These are phyloP conservation scores for Termitomyces sp. DNA, from an alignment of 768 basidiomycete species.

Conservation along the genomic window DNA sequence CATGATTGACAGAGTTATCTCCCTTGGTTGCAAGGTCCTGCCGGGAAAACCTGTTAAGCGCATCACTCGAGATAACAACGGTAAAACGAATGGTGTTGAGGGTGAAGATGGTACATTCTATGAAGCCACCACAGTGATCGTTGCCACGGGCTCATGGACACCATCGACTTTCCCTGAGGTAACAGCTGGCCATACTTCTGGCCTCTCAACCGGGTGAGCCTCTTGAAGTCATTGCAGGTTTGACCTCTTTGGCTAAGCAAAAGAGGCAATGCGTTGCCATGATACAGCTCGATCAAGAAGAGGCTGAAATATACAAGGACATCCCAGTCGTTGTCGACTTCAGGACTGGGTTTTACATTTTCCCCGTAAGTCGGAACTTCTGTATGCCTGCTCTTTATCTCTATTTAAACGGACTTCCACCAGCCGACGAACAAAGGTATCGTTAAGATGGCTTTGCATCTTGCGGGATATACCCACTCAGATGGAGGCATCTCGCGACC, in stretches of 20 bases:
- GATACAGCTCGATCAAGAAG: constrained; percentile 70
- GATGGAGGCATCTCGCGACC: constrained; percentile 63
- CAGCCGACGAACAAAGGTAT: constrained; percentile 68
- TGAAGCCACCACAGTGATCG: constrained; percentile 57
- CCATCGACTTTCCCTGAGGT: constrained; percentile 69
- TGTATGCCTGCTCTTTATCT: neutral
- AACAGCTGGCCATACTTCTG: constrained; percentile 42
- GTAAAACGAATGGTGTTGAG: constrained; percentile 54
- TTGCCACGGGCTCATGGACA: constrained; percentile 86
- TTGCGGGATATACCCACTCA: constrained; percentile 64
- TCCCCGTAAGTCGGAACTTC: constrained; percentile 55
- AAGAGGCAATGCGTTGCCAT: constrained; percentile 75
- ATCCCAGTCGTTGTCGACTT: constrained; percentile 76
- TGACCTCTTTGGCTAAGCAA: neutral
- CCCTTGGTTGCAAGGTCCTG: constrained; percentile 57
- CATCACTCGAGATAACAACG: constrained; percentile 34
- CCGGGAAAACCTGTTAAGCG: constrained; percentile 54
- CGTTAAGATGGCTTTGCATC: constrained; percentile 79
- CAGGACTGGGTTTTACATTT: constrained; percentile 72
- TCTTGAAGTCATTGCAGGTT: neutral
- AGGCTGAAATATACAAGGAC: constrained; percentile 56
- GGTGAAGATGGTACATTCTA: constrained; percentile 56
- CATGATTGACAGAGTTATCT: constrained; percentile 52
- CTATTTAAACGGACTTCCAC: neutral
- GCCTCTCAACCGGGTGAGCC: constrained; percentile 76